Base-by-base conservation (phyloP, 192 early-diverging fungal species). In the Podila minutissima region DNA sequence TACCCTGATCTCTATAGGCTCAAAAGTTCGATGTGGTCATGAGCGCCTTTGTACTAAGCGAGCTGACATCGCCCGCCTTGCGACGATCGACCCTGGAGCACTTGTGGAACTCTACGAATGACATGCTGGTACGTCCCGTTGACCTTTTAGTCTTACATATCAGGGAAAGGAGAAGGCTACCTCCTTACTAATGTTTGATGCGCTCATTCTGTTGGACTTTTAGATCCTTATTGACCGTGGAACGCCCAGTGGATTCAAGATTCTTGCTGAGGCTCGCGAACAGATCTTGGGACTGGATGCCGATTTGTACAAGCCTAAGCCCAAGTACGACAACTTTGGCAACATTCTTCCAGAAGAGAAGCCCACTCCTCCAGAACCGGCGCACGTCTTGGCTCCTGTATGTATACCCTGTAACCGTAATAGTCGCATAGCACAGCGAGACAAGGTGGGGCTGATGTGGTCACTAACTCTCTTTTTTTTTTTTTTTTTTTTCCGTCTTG, bases 161-260 rank as follows among this genome's bases (percentile, higher is more conserved):
- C 11, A 26, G 53, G 5, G 0, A 17, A 24, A 24, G 53, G 22
- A 55, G 9, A 24, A 20, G 11, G 11, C 6, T 53, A 26, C 2
- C n/a, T 5, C 24, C 13, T 2, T 55, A 10, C 17, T 55, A 24
- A 55, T 10, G 6, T 26, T 55, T 55, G 22, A 26, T 55, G 1
- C 20, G 20, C 9, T 10, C 53, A 22, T 22, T 0, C 13, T 46
- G 12, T 26, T 24, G n/a, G 11, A 8, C 3, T 55, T 12, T 10
- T 62, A 87, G 86, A 86, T 95, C n/a, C 75, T 97, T 57, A 87
- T 97, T 31, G 96, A 97, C 58, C 89, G 94, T 12, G 96, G 96
- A 11, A 93, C 92, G 15, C 92, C 93, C 0, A 83, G 86, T 53
- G 92, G 93, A 8, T 91, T 90, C 64, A 77, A 88, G 19, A 82